These are phyloP conservation scores for Aspergillus niger DNA, from an alignment of 2,329 filamentous ascomycete species.

Conservation along the genomic window DNA sequence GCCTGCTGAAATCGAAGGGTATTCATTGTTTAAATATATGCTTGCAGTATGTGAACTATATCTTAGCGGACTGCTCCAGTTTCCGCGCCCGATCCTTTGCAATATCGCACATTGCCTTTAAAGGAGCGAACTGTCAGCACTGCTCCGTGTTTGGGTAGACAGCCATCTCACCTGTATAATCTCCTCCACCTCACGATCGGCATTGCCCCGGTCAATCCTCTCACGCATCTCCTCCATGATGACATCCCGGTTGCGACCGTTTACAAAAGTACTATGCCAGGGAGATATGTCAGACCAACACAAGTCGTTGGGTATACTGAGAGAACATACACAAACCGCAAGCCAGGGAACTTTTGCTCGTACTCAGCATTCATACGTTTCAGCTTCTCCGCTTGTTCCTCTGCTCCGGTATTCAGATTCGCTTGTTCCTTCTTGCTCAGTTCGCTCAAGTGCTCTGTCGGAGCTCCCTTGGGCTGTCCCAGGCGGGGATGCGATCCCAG, in stretches of 20 bases:
- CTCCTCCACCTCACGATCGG: constrained; percentile 67
- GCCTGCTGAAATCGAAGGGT: not conserved
- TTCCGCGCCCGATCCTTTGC: constrained; percentile 76
- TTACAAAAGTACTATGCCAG: constrained; percentile 73
- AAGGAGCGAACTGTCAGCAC: constrained; percentile 6
- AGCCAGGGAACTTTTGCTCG: constrained; percentile 75
- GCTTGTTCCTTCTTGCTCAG: constrained; percentile 82
- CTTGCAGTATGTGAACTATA: not conserved
- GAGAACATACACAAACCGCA: constrained; percentile 64
- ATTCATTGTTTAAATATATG: not conserved
- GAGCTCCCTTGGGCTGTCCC: constrained; percentile 56
- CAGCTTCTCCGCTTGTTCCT: constrained; percentile 54
- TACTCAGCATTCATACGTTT: constrained; percentile 72
- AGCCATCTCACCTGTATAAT: constrained; percentile 66
- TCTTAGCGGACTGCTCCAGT: constrained; percentile 40
- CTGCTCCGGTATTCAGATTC: constrained; percentile 62
- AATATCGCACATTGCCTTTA: constrained; percentile 87
- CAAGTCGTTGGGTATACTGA: not conserved
- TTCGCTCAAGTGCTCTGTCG: constrained; percentile 66
- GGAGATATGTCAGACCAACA: constrained; percentile 1
- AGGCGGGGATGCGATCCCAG: constrained; percentile 81
- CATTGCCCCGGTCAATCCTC: constrained; percentile 70
- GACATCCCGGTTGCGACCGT: constrained; percentile 70
- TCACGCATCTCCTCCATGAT: constrained; percentile 81
- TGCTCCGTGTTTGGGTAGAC: not conserved